Percentiles rank a stretch among this genome's conserved stretches.
Evolutionary conservation across 148 eudicot genomes (phyloP).

Genomic region (Selenicereus undatus): DNA sequence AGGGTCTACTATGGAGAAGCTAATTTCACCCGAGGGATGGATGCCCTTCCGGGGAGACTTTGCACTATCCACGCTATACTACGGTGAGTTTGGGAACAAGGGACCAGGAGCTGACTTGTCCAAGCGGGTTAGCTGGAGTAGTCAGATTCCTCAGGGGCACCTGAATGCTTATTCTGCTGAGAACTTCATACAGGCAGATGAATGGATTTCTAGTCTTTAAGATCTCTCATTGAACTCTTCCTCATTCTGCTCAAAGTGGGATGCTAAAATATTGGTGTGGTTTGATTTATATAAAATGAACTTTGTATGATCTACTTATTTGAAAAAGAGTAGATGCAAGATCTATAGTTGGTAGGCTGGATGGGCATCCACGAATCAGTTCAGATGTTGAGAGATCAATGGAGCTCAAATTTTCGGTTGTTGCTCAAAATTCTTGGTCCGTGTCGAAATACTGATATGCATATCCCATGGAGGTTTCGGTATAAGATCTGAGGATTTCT

Average conservation of each 20-base stretch:
- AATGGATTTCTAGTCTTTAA: conserved; percentile 36
- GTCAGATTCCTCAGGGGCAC: conserved; percentile 55
- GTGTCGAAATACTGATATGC: too few species aligned
- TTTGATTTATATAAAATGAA: too few species aligned
- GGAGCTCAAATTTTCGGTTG: too few species aligned
- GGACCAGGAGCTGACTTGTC: conserved; percentile 51
- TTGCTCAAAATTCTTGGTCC: too few species aligned
- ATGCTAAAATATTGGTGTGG: too few species aligned
- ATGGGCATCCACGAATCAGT: too few species aligned
- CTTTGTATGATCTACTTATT: too few species aligned
- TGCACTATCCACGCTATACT: conserved; percentile 60
- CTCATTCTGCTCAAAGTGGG: background rate
- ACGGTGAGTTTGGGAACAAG: conserved; percentile 63
- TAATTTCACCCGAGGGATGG: conserved; percentile 60
- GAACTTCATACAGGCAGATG: conserved; percentile 65
- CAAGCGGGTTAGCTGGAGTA: conserved; percentile 70
- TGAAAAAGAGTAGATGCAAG: too few species aligned
- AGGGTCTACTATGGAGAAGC: conserved; percentile 40
- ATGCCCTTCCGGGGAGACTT: conserved; percentile 64
- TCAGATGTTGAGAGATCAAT: too few species aligned
- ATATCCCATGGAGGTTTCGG: too few species aligned
- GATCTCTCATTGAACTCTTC: background rate
- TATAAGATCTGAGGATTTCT: too few species aligned
- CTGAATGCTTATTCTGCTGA: conserved; percentile 50
- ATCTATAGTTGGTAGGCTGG: too few species aligned